These are phyloP conservation scores for Eimeria zaria DNA, from an alignment of 169 alveolate species.

Conservation along the genomic window DNA sequence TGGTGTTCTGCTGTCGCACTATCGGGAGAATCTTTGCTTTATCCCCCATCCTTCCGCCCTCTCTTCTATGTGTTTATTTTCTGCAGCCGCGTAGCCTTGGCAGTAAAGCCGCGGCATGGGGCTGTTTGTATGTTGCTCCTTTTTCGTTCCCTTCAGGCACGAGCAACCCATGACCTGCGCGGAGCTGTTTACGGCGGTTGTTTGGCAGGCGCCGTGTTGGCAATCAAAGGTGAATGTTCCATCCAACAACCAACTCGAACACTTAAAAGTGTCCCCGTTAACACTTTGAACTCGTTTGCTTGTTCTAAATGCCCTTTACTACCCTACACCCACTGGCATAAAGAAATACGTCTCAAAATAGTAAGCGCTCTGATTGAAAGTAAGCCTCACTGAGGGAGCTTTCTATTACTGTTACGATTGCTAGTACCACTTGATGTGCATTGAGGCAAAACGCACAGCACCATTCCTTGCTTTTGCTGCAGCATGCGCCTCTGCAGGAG, in stretches of 20 bases:
- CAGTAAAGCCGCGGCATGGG: constrained; percentile 74
- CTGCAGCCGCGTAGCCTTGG: constrained; percentile 73
- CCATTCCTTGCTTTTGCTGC: neutral
- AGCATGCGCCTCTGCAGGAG: constrained; percentile 60
- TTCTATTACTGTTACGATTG: neutral
- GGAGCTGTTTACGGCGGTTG: constrained; percentile 92
- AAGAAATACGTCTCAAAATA: neutral
- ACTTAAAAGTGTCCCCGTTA: neutral
- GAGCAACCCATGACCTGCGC: constrained; percentile 88
- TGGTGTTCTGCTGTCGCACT: neutral
- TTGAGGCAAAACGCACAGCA: neutral
- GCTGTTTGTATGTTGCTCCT: constrained; percentile 73
- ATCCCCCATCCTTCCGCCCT: too few species aligned
- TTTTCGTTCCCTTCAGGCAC: constrained; percentile 80
- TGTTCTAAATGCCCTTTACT: neutral
- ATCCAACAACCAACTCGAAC: neutral
- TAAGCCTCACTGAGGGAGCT: too few species aligned
- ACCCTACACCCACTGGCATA: neutral
- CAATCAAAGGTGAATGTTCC: constrained; percentile 82
- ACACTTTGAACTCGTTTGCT: neutral
- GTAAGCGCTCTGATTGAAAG: neutral
- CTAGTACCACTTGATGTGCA: neutral
- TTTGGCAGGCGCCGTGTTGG: constrained; percentile 90
- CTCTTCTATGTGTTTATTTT: neutral
- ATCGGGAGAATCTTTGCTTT: neutral